Evolutionary conservation across 441 rosid species (phyloP).

Genomic region (Populus hybrid): DNA sequence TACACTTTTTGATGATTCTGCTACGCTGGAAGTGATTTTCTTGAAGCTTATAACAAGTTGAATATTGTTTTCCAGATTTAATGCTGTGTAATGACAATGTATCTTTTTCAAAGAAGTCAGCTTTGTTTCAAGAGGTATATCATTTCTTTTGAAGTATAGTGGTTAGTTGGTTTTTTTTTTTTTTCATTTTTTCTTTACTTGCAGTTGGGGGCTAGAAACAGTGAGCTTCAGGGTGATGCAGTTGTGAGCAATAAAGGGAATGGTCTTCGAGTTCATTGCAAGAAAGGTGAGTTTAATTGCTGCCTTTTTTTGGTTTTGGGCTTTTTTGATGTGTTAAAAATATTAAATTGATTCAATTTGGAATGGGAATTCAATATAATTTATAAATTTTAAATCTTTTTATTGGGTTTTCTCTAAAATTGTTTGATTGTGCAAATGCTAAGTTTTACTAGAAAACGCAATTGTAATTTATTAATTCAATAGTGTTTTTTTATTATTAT

Average conservation of each 20-base stretch:
- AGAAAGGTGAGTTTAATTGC: not conserved
- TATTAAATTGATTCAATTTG: not conserved
- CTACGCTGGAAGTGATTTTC: not conserved
- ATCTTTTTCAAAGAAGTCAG: not conserved
- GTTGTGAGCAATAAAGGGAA: constrained; percentile 3
- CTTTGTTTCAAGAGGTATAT: not conserved
- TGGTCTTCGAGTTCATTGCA: not conserved
- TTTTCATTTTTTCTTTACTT: not conserved
- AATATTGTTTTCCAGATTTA: not conserved
- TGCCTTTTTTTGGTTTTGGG: too few relatives aligned
- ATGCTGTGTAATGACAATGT: not conserved
- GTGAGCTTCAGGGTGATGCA: constrained; percentile 11
- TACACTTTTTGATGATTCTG: not conserved
- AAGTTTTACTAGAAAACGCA: not conserved
- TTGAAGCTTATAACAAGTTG: not conserved
- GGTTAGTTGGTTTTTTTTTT: not conserved
- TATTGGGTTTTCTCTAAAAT: not conserved
- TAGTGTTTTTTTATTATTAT: too few relatives aligned
- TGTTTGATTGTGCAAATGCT: not conserved
- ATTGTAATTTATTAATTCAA: not conserved
- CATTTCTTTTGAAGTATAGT: not conserved
- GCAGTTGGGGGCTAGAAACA: constrained; percentile 13
- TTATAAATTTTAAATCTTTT: not conserved
- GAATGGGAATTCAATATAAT: not conserved
- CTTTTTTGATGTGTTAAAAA: not conserved